Evolutionary conservation across 352 stramenopile genomes (phyloP).

Genomic region (Phytophthora parvispora): DNA sequence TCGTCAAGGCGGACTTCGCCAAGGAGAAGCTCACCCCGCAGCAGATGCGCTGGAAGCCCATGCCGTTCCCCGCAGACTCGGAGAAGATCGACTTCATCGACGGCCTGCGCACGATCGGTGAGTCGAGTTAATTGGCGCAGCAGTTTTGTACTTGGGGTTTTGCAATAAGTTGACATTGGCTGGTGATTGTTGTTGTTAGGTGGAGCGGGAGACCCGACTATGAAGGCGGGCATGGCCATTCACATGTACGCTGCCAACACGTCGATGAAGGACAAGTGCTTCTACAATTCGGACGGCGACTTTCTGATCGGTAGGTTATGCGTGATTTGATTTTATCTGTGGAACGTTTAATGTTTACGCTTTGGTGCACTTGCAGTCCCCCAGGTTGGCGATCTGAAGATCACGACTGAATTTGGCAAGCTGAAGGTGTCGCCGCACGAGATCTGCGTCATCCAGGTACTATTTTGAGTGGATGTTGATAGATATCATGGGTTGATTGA

Average conservation of each 20-base stretch:
- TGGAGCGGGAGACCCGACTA: slow-evolving; percentile 88
- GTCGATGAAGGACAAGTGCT: slow-evolving; percentile 92
- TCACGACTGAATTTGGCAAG: slow-evolving; percentile 96
- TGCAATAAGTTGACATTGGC: background rate
- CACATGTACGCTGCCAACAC: slow-evolving; percentile 95
- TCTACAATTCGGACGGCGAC: slow-evolving; percentile 98
- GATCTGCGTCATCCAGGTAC: slow-evolving; percentile 95
- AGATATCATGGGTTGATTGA: background rate
- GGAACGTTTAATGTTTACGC: background rate
- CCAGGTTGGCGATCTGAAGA: slow-evolving; percentile 90
- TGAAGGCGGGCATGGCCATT: slow-evolving; percentile 94
- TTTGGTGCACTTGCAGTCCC: slow-evolving; percentile 67
- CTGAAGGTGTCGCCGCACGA: slow-evolving; percentile 90
- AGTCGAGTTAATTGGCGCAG: background rate
- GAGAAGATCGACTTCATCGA: slow-evolving; percentile 90
- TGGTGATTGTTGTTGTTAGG: slow-evolving; percentile 29
- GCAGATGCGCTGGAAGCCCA: slow-evolving; percentile 94
- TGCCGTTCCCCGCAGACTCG: slow-evolving; percentile 67
- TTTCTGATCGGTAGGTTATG: slow-evolving; percentile 90
- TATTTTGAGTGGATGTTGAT: background rate
- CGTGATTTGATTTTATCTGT: background rate
- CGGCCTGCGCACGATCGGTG: slow-evolving; percentile 87
- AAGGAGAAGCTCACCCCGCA: slow-evolving; percentile 85
- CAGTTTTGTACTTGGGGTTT: too few species aligned
- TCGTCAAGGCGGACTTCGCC: slow-evolving; percentile 78